Evolutionary conservation across 2,329 filamentous ascomycete species (phyloP).

Genomic region (Colletotrichum sp.): DNA sequence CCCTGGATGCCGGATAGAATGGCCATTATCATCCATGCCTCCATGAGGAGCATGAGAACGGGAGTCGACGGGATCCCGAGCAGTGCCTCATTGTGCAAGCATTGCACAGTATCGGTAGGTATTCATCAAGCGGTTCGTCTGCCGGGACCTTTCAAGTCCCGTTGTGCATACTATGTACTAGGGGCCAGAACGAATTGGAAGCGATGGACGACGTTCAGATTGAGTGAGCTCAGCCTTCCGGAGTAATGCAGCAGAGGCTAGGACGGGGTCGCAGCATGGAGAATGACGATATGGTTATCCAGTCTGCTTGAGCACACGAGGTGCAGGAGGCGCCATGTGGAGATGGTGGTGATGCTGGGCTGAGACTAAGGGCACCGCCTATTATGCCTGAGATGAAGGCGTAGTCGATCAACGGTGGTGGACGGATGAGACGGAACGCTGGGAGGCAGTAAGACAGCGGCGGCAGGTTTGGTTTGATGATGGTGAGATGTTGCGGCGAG

Average conservation of each 20-base stretch:
- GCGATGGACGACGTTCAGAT: background rate
- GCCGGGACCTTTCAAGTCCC: constrained; percentile 2
- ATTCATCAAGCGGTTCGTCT: background rate
- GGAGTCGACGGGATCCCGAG: constrained; percentile 1
- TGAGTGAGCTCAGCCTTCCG: constrained; percentile 11
- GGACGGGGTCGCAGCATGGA: background rate
- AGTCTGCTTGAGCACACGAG: background rate
- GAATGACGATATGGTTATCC: constrained; percentile 1
- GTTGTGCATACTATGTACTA: background rate
- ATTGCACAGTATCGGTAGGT: background rate
- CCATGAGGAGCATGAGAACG: background rate
- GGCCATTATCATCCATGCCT: background rate
- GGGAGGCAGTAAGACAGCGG: constrained; percentile 8
- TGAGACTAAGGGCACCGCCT: constrained; percentile 14
- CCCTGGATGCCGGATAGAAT: background rate
- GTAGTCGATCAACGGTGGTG: constrained; percentile 1
- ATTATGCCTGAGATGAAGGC: constrained; percentile 17
- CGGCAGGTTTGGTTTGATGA: constrained; percentile 7
- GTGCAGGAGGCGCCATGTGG: constrained; percentile 1
- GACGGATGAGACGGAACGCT: constrained; percentile 8
- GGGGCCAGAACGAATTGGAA: background rate
- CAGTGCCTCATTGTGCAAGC: background rate
- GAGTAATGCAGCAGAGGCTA: background rate
- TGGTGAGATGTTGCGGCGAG: background rate
- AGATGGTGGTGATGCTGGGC: constrained; percentile 5